Evolutionary conservation across 805 yeast genomes (phyloP), one percentile per base, ranked within the genome.

Genomic region (Saccharomyces jurei): DNA sequence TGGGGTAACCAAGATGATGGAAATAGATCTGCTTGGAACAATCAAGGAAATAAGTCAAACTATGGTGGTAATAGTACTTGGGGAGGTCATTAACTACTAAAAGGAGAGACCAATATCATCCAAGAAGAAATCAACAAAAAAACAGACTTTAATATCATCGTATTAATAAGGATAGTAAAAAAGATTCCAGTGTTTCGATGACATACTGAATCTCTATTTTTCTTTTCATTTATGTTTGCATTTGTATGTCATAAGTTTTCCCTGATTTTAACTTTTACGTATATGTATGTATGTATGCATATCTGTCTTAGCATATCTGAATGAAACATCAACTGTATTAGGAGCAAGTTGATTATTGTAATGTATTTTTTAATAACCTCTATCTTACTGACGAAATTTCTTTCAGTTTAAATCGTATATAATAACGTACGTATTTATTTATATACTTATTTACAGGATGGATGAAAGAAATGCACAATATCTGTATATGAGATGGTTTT

Each of bases 1-100:
- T 77, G 80, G 67, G 74, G 75, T 27, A 67, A 69, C 22, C 69
- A 69, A 17, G 64, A 63, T 46, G 54, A 50, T 46, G 71, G 71
- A 22, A 64, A 63, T 52, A 62, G 66, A 48, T 68, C 74, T 17
- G 75, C 79, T 2, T 75, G 78, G 64, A 57, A 63, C 51, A 59
- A 57, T n/a, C 65, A 63, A 53, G 63, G 64, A 50, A 63, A 59
- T 50, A 58, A 57, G 49, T 62, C 67, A 2, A 58, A 60, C 32
- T 58, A 65, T 53, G 68, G 69, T 22, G 63, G 68, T 10, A 62
- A 61, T 49, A 67, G 69, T 56, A 62, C 70, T 21, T 68, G 72
- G 72, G 72, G 72, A 27, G 63, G 62, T 22, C 64, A 60, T 52
- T 63, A 53, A 41, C 30, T 27, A 21, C 27, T 17, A 17, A 17